Evolutionary conservation across 1,139 yeast species (phyloP).

Genomic region (Zygosaccharomyces sapae): DNA sequence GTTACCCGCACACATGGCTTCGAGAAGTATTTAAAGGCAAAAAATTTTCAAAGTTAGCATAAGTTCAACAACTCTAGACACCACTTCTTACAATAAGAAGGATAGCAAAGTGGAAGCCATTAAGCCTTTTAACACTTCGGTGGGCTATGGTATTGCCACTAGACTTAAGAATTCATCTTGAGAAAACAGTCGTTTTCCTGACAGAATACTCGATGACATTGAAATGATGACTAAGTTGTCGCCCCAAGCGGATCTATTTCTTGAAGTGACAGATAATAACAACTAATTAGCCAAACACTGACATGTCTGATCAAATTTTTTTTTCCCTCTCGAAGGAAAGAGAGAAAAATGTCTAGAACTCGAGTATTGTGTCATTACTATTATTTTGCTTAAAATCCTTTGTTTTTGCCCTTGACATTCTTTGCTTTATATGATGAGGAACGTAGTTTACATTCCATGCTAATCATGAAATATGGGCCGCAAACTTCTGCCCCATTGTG

Average conservation of each 20-base stretch:
- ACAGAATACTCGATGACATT: conserved; percentile 6
- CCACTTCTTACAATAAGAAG: too few relatives aligned
- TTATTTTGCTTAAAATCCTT: not conserved
- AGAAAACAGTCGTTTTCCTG: conserved; percentile 6
- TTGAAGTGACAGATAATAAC: conserved; percentile 34
- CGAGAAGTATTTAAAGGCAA: conserved; percentile 1
- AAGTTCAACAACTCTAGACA: too few relatives aligned
- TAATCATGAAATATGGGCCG: conserved; percentile 30
- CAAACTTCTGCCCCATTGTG: conserved; percentile 3
- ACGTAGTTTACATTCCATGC: conserved; percentile 29
- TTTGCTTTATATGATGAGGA: conserved; percentile 20
- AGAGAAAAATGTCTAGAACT: not conserved
- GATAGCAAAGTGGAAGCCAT: too few relatives aligned
- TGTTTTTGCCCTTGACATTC: conserved; percentile 1
- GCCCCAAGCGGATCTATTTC: conserved; percentile 37
- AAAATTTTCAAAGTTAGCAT: conserved; percentile 1
- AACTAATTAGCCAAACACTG: conserved; percentile 37
- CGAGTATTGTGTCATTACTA: conserved; percentile 5
- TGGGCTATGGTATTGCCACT: not conserved
- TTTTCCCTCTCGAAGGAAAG: not conserved
- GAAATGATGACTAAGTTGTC: conserved; percentile 37
- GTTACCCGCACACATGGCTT: conserved; percentile 3
- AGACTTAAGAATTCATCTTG: not conserved
- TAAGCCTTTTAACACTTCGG: too few relatives aligned
- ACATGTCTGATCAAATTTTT: conserved; percentile 32